These are phyloP conservation scores for Boletus vinaceobasis DNA, from an alignment of 768 basidiomycete species.

Conservation along the genomic window DNA sequence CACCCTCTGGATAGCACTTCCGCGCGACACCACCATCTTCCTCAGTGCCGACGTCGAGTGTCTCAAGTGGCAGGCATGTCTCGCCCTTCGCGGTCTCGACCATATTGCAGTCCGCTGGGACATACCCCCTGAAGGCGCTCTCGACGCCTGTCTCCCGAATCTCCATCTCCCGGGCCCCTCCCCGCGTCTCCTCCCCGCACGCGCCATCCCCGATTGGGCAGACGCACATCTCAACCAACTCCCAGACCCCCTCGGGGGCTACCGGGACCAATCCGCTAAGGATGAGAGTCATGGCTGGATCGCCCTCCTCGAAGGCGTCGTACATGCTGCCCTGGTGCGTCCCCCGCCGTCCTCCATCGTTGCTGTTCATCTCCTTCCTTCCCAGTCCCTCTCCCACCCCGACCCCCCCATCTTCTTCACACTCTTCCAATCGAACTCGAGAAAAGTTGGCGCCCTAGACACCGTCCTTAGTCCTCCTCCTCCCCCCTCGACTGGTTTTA, in stretches of 20 bases:
- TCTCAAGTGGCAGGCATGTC: slow-evolving; percentile 85
- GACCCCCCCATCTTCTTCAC: slow-evolving; percentile 39
- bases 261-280: slow-evolving; percentile 51
- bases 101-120: slow-evolving; percentile 61
- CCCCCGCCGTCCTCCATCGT: background rate
- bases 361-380: slow-evolving; percentile 2
- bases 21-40: slow-evolving; percentile 28
- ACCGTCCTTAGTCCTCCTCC: slow-evolving; percentile 62
- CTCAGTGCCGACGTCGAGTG: slow-evolving; percentile 82
- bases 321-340: slow-evolving; percentile 74
- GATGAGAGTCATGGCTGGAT: slow-evolving; percentile 85
- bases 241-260: slow-evolving; percentile 60
- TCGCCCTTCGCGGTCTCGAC: slow-evolving; percentile 54
- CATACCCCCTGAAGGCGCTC: slow-evolving; percentile 63
- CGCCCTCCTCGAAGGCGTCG: slow-evolving; percentile 67
- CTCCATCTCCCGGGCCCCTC: slow-evolving; percentile 54
- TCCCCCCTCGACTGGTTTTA: slow-evolving; percentile 66
- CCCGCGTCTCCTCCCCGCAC: slow-evolving; percentile 57
- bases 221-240: slow-evolving; percentile 46
- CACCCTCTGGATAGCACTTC: slow-evolving; percentile 67
- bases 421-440: slow-evolving; percentile 38
- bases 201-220: slow-evolving; percentile 72
- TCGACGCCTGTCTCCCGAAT: slow-evolving; percentile 67
- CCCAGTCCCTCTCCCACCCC: slow-evolving; percentile 50
- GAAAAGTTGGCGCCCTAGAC: slow-evolving; percentile 36